Evolutionary conservation across 176 grass and related monocot genomes (phyloP), one percentile per base, ranked within the genome.

Genomic region (Triticum urartu): DNA sequence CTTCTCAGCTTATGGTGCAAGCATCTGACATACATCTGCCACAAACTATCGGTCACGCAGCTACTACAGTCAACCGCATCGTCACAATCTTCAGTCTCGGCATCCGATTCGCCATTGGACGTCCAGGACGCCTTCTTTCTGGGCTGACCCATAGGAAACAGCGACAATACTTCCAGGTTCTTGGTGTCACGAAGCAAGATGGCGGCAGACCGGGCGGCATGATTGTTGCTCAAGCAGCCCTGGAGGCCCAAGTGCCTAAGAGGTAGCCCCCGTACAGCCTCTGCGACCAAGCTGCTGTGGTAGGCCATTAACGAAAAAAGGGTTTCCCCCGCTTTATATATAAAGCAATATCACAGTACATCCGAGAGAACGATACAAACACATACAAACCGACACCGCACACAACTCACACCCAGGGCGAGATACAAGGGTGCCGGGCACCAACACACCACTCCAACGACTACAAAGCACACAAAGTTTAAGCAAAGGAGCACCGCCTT

Each of bases 161-260:
- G n/a, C 0, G 67, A 72, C 4, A 83, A 4, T 12, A 11, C 21
- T 13, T 83, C 48, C 48, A 83, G 66, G 32, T 68, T 34, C 11
- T 21, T 4, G 4, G 48, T 72, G 33, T 11, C 35, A 52, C 34
- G 66, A 15, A 83, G 81, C 66, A 83, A 40, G 21, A 25, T n/a
- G 0, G 33, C 7, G n/a, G 59, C 26, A 1, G 65, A 56, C 43
- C 32, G 8, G 28, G 60, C 4, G 12, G 32, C 13, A 9, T 59
- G 47, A 4, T 72, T 8, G 13, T 25, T 13, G 32, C 7, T 4
- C 32, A 83, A 9, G 68, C 75, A 18, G 30, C 87, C 89, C 50
- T 88, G 50, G 59, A 91, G 79, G 11, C 6, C 67, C 69, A 75
- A 85, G 34, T 30, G 82, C 82, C 1, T 39, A 64, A 67, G 24